Evolutionary conservation across 2,329 filamentous ascomycete species (phyloP), one percentile per base, ranked within the genome.

Genomic region (Aspergillus sp.): DNA sequence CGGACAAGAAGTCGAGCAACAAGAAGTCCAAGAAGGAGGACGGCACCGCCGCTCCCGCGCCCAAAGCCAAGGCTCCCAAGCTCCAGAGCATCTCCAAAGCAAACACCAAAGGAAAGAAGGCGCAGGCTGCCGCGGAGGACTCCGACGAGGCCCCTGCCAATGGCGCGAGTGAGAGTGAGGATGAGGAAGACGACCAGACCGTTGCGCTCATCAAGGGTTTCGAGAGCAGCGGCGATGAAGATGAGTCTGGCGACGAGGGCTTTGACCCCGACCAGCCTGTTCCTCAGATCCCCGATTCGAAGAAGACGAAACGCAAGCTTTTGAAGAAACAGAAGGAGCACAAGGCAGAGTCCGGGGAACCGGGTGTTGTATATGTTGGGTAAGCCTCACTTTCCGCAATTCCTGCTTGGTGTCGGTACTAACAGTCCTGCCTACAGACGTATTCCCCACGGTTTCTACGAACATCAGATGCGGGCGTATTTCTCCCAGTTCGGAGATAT

Each of bases 391-490:
- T 46, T 13, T n/a, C 7, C 31, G 11, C 25, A 19, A 34, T 43
- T 6, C 48, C 51, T 50, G 51, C 56, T 50, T 46, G 29, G 17
- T 38, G 10, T 38, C 34, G n/a, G 25, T 49, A 44, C 54, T 65
- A 54, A 63, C 60, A 29, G 47, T 54, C 23, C 48, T 47, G 51
- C 21, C 38, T 29, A 7, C 52, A 82, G 82, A 50, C 90, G 91
- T 59, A 87, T 96, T 55, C 92, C 92, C 36, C 90, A 94, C 75
- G 89, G 94, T 76, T 99, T 99, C 84, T 97, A 93, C 80, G 94
- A 99, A 77, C 84, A 91, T 66, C 88, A 97, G 76, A 95, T 99
- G 88, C 86, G 85, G 63, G 85, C 87, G 59, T 99, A 97, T 79
- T 96, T 97, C 69, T 83, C 86, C 50, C 94, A 99, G 73, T 99